Evolutionary conservation across 164 flowering plant genomes (phyloP).

Genomic region (Cinnamomum chago): DNA sequence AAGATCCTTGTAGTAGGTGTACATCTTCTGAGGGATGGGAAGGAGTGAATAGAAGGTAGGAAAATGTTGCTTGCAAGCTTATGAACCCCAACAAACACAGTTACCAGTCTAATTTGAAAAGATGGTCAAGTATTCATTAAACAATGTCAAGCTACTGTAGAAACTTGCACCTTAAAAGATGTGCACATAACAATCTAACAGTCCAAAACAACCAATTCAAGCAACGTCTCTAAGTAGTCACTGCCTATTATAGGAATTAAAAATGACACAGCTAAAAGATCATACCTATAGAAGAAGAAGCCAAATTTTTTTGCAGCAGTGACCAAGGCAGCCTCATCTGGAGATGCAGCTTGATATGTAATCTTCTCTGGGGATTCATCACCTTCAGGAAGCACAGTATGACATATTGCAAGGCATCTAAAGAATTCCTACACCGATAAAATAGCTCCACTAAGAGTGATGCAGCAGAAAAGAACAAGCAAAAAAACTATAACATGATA

Average conservation of each 20-base stretch:
- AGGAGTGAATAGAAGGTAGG: too few species aligned
- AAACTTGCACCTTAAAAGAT: neutral
- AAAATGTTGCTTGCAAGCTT: too few species aligned
- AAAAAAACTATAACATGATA: too few species aligned
- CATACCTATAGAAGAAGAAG: conserved; percentile 90
- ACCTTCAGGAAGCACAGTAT: conserved; percentile 99
- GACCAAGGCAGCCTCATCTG: conserved; percentile 97
- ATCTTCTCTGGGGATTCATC: conserved; percentile 89
- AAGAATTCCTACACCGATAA: conserved; percentile 71
- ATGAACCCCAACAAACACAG: too few species aligned
- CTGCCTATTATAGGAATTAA: neutral
- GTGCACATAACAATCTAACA: neutral
- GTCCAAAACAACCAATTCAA: neutral
- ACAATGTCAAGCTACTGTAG: too few species aligned
- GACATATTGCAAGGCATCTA: conserved; percentile 98
- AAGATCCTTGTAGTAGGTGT: too few species aligned
- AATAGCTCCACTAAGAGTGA: conserved; percentile 3
- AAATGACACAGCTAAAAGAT: neutral
- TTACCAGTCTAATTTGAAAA: too few species aligned
- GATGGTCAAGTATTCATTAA: too few species aligned
- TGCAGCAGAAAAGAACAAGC: neutral
- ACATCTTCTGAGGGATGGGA: too few species aligned
- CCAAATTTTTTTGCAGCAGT: conserved; percentile 97
- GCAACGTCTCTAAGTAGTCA: neutral
- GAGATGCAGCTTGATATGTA: conserved; percentile 94